Evolutionary conservation across 2,329 filamentous ascomycete genomes (phyloP), one percentile per base, ranked within the genome.

Genomic region (Phaeosphaeriaceae sp.): DNA sequence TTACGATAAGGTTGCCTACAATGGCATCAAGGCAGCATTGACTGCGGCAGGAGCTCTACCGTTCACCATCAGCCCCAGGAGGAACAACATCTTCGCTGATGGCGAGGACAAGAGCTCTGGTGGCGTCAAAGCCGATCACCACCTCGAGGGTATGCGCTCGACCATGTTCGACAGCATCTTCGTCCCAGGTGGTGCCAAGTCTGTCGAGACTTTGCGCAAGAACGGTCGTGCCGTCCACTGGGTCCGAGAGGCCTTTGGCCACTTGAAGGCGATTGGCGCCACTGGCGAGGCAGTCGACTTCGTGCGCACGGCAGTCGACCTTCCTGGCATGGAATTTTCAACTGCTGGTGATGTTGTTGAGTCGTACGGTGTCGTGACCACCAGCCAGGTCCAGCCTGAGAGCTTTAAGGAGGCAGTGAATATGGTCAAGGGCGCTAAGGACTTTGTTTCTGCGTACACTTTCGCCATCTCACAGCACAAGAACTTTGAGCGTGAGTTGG

Each of bases 151-250:
- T 0, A 88, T 90, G 84, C 86, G 91, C 17, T 91, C 88, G 25
- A 92, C 89, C 36, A 87, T 95, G 83, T 94, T 94, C 62, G 92
- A 95, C 72, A 88, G 90, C 0, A 72, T 93, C 25, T 93, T 92
- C 70, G 80, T 96, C 2, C 91, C 91, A 1, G 91, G 91, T 1
- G 91, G 92, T 1, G 80, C 83, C 0, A 82, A 88, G 56, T 86
- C 87, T 0, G 78, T 91, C 46, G 79, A 84, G 52, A 87, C 86
- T 0, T 84, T 95, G 0, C 79, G 83, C 55, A 86, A 88, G 80
- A 91, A 85, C 60, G 91, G 91, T 0, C 88, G 91, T 19, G 90
- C 90, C 0, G 71, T 90, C 1, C 89, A 94, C 79, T 95, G 89
- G 86, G 79, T 94, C 3, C 85, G 89, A 1, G 92, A 95, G 75